Base-by-base conservation (phyloP, 257 asterid genomes). In the Solanum chmielewskii region DNA sequence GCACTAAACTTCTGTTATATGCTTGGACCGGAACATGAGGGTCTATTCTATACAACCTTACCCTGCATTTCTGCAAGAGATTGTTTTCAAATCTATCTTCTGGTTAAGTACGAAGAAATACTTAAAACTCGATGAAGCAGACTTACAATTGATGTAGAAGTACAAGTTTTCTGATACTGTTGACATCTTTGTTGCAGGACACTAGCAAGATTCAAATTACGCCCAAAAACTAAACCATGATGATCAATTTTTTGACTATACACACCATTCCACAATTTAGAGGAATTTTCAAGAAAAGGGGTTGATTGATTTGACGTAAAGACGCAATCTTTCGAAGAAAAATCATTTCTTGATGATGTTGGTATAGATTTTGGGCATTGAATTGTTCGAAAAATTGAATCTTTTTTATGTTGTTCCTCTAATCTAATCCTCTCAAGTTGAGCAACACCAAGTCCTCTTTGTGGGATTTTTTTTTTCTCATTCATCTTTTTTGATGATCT, bases 401-500 rank as follows among this genome's bases (percentile, higher is more conserved):
- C 96, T 20, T 83, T 90, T 86, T 93, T 94, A 25, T 92, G 92
- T 86, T 94, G 95, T 85, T 94, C 98, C 86, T 95, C 99, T 20
- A 91, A 62, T 60, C 94, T 95, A 89, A 96, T 94, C 89, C 91
- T 96, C 84, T 96, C 99, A 62, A 96, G 95, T 91, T 96, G 98
- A 42, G 98, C 99, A 86, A 96, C 99, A 84, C 98, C 98, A 81
- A 96, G 89, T 18, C 98, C 99, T 87, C 99, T 94, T 83, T 95
- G 99, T 8, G 98, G 98, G 9, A 93, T 90, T 73, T 94, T 96
- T 86, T 94, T 96, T 11, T 89, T 96, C 89, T 94, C n/a, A 69
- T 69, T 96, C 88, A 87, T 86, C 89, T 91, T 95, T 85, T 92
- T 93, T 15, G 92, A 89, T 84, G 91, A 84, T 91, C 11, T 80